Evolutionary conservation across 139 green algal genomes (phyloP).

Genomic region (Chlamydomonas schloesseri): DNA sequence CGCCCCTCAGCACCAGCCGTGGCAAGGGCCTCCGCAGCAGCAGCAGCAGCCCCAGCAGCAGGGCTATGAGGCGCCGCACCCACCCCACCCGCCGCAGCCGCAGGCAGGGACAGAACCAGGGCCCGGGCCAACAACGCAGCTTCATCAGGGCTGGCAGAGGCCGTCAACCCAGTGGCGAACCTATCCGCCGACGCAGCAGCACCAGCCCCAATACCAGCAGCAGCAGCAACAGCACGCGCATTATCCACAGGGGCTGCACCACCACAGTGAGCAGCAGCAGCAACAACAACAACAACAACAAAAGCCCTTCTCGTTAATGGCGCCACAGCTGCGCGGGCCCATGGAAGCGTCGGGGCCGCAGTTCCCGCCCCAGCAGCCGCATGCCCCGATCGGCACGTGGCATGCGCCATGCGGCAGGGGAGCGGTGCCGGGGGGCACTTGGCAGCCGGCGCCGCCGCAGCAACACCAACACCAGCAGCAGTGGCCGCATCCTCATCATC

Average conservation of each 20-base stretch:
- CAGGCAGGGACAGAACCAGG: neutral
- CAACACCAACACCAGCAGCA: conserved; percentile 3
- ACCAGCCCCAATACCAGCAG: neutral
- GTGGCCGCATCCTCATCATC: too few relatives aligned
- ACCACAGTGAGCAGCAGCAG: too few relatives aligned
- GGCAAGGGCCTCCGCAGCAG: neutral
- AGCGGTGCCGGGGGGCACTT: too few relatives aligned
- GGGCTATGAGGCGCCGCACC: too few relatives aligned
- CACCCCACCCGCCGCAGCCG: neutral
- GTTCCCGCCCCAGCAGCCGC: too few relatives aligned
- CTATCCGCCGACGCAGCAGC: neutral
- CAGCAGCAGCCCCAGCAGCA: neutral
- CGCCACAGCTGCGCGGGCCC: too few relatives aligned
- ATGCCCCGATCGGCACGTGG: too few relatives aligned
- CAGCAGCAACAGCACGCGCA: neutral
- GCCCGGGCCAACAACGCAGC: neutral
- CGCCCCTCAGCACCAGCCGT: neutral
- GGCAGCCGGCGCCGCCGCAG: too few relatives aligned
- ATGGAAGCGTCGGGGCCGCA: too few relatives aligned
- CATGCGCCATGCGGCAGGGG: too few relatives aligned
- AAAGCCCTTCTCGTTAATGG: too few relatives aligned
- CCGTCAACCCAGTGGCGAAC: neutral
- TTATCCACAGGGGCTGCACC: neutral
- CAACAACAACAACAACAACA: neutral
- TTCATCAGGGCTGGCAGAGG: neutral